These are phyloP conservation scores for bread wheat (Triticum aestivum) DNA, from an alignment of 176 grass and related monocot genomes.

Conservation along the genomic window IWGSC_CS_RefSeq_v2.1 NC_057812.1:222228298-222228797, in stretches of 20 bases:
- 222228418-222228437: too few relatives aligned
- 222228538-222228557: neutral
- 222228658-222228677: neutral
- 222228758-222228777: too few relatives aligned
- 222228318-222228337: neutral
- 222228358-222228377: neutral
- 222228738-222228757: too few relatives aligned
- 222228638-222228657: neutral
- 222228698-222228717: neutral
- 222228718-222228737: too few relatives aligned
- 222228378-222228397: neutral
- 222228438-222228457: neutral
- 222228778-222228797: too few relatives aligned
- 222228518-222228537: neutral
- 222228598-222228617: neutral
- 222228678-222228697: neutral
- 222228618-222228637: neutral
- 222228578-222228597: neutral
- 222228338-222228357: neutral
- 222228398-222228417: neutral
- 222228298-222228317: neutral
- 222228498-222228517: neutral
- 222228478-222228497: neutral
- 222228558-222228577: neutral
- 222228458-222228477: neutral